These are phyloP conservation scores for Rhododendron vialii DNA, from an alignment of 148 eudicot genomes.

Conservation along the genomic window DNA sequence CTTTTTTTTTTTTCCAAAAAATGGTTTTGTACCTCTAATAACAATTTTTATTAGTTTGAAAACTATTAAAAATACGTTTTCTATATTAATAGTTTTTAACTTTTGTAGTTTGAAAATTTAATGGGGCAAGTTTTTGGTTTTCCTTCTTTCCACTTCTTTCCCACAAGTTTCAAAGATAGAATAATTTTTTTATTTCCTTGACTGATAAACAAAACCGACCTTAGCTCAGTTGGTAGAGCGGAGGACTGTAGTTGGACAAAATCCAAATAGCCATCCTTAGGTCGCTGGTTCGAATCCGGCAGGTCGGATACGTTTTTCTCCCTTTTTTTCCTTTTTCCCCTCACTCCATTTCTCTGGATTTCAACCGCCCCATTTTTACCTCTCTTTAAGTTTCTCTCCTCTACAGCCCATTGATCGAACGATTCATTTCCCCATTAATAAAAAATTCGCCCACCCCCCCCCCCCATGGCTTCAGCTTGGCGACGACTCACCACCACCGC, in stretches of 20 bases:
- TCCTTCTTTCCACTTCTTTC: too few species aligned
- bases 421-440: background rate
- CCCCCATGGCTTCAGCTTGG: background rate
- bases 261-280: constrained; percentile 44
- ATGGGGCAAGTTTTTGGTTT: too few species aligned
- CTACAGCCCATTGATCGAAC: background rate
- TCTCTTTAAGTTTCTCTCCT: background rate
- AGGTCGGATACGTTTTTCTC: constrained; percentile 41
- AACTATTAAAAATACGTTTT: too few species aligned
- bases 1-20: too few species aligned
- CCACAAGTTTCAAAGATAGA: too few species aligned
- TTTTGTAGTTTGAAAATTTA: too few species aligned
- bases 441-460: background rate
- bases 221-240: constrained; percentile 70
- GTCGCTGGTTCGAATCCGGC: constrained; percentile 86
- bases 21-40: too few species aligned
- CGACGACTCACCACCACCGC: constrained; percentile 14
- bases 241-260: constrained; percentile 45
- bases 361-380: background rate
- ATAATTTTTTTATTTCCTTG: fast-evolving
- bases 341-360: background rate
- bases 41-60: too few species aligned
- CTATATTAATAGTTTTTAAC: too few species aligned
- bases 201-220: constrained; percentile 19
- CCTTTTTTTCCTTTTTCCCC: background rate